Conservation (phyloP, 225 moss, liverwort and hornwort genomes). For the Physcomitrium patens region DNA sequence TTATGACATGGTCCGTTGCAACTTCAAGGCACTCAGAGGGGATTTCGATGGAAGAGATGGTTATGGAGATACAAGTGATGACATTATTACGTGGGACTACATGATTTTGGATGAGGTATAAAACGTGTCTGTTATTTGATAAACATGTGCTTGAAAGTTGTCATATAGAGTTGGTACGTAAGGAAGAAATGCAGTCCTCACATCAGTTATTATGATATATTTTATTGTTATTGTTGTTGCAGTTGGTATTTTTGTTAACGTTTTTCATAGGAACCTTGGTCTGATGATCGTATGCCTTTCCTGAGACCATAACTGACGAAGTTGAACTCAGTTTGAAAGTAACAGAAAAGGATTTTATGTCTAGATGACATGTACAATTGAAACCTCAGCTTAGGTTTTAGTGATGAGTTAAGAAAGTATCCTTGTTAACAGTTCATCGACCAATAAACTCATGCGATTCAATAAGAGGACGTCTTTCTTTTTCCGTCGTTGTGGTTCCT, state of each 20-base stretch:
- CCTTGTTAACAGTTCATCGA: no score
- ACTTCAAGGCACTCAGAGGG: conserved; percentile 63
- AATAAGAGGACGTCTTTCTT: not conserved
- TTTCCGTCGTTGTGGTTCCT: not conserved
- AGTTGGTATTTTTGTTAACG: not conserved
- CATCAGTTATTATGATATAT: no score
- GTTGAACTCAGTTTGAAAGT: not conserved
- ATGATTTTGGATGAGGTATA: conserved; percentile 74
- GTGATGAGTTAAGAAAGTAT: not conserved
- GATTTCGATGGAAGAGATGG: conserved; percentile 59
- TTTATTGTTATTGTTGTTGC: no score
- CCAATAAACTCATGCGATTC: not conserved
- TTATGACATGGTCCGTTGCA: conserved; percentile 83
- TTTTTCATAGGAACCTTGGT: not conserved
- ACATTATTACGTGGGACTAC: conserved; percentile 71
- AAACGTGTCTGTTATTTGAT: not conserved
- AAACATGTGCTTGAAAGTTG: conserved; percentile 36
- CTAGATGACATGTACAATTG: not conserved
- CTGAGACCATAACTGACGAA: not conserved
- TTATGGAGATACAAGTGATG: conserved; percentile 53
- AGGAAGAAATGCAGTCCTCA: conserved; percentile 31
- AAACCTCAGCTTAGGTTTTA: not conserved
- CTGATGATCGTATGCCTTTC: not conserved
- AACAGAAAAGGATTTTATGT: not conserved
- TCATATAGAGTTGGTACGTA: not conserved